A percentile compares a stretch with the other conserved stretches of the same genome.
phyloP scores from a whole-genome alignment of 164 flowering plant species.

The Litsea cubeba region DNA sequence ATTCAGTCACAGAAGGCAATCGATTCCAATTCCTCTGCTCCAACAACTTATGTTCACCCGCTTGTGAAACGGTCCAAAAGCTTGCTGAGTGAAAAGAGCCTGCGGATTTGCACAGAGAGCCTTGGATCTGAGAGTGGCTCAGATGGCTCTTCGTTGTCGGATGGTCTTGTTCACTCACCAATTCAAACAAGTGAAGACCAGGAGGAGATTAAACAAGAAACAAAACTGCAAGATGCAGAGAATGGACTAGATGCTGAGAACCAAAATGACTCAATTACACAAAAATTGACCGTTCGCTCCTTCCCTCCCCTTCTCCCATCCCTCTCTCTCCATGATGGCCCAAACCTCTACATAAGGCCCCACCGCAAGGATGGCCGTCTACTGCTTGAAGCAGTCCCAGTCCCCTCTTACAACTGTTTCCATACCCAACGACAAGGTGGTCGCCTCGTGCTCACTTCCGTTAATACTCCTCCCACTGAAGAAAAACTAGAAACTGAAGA shows the following conservation, averaged over 20 bases:
- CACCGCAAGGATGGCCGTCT: slow-evolving; percentile 59
- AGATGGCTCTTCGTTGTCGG: slow-evolving; percentile 44
- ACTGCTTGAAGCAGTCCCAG: slow-evolving; percentile 63
- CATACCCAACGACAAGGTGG: slow-evolving; percentile 57
- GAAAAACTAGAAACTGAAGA: slow-evolving; percentile 14
- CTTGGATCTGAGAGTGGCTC: slow-evolving; percentile 94
- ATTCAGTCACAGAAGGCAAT: slow-evolving; percentile 34
- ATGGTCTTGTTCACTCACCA: slow-evolving; percentile 20
- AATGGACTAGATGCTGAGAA: background rate
- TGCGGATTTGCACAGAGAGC: slow-evolving; percentile 83
- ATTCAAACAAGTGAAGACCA: slow-evolving; percentile 23
- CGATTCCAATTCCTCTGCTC: slow-evolving; percentile 21
- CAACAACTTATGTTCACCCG: slow-evolving; percentile 70
- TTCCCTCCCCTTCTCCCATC: slow-evolving; percentile 80
- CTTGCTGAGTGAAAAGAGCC: slow-evolving; percentile 56
- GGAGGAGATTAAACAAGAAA: slow-evolving; percentile 12
- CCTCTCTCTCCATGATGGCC: slow-evolving; percentile 35
- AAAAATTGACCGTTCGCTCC: slow-evolving; percentile 18
- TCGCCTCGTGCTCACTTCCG: slow-evolving; percentile 56
- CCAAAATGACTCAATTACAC: slow-evolving; percentile 8
- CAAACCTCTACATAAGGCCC: slow-evolving; percentile 39
- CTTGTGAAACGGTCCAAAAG: slow-evolving; percentile 46
- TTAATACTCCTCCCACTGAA: slow-evolving; percentile 1
- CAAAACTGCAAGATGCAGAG: background rate
- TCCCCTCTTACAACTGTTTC: slow-evolving; percentile 38